phyloP scores from a whole-genome alignment of 208 protist genomes.

The Trypanosoma lewisi region DNA sequence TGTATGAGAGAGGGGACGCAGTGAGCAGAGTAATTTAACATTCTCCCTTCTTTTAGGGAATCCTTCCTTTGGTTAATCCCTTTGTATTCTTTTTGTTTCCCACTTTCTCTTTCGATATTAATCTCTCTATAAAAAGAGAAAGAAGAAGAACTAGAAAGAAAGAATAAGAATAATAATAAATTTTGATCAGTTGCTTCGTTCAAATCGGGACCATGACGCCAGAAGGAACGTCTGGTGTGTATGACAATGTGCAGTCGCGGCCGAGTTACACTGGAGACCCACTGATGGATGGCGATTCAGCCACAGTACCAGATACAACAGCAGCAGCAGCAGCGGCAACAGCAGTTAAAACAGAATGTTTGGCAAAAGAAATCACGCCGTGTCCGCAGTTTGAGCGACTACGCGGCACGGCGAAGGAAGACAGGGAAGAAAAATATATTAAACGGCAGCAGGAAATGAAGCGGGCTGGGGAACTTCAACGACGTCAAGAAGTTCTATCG shows the following conservation, averaged over 20 bases:
- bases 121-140: neutral
- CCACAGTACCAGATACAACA: no score
- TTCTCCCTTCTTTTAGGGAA: constrained; percentile 9
- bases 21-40: neutral
- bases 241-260: no score
- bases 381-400: constrained; percentile 38
- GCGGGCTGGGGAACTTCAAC: constrained; percentile 12
- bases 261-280: no score
- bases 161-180: no score
- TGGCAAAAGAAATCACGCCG: constrained; percentile 10
- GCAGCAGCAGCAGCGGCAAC: neutral
- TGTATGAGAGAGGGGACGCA: no score
- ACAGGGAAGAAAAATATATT: constrained; percentile 5
- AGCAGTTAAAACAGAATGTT: neutral
- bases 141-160: neutral
- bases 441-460: constrained; percentile 12
- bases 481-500: constrained; percentile 17
- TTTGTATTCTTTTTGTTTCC: constrained; percentile 18
- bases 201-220: neutral
- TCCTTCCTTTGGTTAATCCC: constrained; percentile 13
- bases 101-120: neutral
- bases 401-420: constrained; percentile 23
- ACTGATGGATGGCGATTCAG: no score
- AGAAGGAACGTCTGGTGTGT: no score
- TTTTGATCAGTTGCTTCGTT: no score